phyloP scores from a whole-genome alignment of 2,329 filamentous ascomycete species.

The Talaromyces sp. region DNA sequence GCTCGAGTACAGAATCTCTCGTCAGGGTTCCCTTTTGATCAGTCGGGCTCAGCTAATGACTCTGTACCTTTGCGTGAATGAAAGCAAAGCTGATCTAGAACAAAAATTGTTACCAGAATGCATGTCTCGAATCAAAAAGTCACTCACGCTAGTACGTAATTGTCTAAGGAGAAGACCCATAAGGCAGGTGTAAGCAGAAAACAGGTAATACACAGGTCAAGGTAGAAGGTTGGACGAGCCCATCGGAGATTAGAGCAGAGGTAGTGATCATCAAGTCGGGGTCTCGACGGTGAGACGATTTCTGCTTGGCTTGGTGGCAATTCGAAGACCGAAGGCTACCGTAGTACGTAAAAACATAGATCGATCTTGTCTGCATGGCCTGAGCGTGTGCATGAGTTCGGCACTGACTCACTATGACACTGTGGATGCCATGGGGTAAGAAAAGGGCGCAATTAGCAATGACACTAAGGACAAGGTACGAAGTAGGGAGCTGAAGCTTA shows the following conservation, averaged over 20 bases:
- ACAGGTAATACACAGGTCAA: neutral
- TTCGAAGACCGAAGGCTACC: neutral
- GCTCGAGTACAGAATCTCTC: neutral
- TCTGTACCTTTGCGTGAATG: neutral
- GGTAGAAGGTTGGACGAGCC: conserved; percentile 10
- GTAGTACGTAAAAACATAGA: neutral
- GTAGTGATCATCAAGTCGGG: conserved; percentile 12
- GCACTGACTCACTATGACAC: neutral
- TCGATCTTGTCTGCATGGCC: neutral
- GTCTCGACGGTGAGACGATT: neutral
- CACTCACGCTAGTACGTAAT: neutral
- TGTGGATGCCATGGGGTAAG: neutral
- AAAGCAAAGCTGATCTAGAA: neutral
- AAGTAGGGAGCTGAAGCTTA: conserved; percentile 4
- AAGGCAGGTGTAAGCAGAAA: neutral
- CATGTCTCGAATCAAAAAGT: conserved; percentile 6
- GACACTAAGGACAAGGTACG: conserved; percentile 9
- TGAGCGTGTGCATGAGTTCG: neutral
- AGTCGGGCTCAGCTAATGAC: conserved; percentile 7
- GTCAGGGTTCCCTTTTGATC: conserved; percentile 3
- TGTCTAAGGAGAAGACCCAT: neutral
- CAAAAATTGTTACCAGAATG: neutral
- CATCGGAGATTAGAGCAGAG: conserved; percentile 14
- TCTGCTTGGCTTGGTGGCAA: neutral
- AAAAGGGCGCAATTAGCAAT: conserved; percentile 9